These are phyloP conservation scores for Calonectria hongkongensis DNA, from an alignment of 2,329 filamentous ascomycete species.

Conservation along the genomic window DNA sequence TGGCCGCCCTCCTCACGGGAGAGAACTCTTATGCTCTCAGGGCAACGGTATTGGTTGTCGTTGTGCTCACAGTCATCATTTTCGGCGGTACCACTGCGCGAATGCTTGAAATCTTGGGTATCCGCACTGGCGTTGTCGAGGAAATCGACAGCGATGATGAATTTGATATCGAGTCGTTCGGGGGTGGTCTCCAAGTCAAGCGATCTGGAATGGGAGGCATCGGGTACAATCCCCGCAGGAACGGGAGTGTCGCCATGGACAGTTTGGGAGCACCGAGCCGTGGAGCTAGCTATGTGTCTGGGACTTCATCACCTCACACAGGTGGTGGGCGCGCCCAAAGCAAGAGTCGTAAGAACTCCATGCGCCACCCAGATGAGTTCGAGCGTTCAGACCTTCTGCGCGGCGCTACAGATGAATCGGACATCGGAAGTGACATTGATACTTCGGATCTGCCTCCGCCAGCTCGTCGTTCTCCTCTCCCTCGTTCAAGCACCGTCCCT, in stretches of 20 bases:
- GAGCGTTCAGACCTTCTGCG: constrained; percentile 76
- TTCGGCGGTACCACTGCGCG: constrained; percentile 97
- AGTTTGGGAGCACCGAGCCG: constrained; percentile 65
- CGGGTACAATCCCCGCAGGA: constrained; percentile 83
- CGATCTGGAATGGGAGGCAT: constrained; percentile 82
- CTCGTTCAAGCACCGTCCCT: constrained; percentile 53
- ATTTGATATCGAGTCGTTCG: constrained; percentile 92
- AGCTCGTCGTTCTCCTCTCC: constrained; percentile 66
- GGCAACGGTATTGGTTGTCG: constrained; percentile 97
- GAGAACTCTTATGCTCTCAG: constrained; percentile 88
- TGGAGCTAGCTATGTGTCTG: constrained; percentile 71
- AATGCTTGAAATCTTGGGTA: constrained; percentile 98
- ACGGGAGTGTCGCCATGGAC: constrained; percentile 76
- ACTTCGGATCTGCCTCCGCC: constrained; percentile 80
- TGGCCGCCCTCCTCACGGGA: constrained; percentile 91
- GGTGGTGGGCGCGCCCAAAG: constrained; percentile 65
- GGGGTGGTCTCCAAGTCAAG: constrained; percentile 85
- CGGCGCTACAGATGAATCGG: constrained; percentile 71
- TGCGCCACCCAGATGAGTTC: constrained; percentile 65
- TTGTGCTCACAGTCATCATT: constrained; percentile 98
- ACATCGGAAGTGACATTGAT: constrained; percentile 79
- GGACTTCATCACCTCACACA: constrained; percentile 70
- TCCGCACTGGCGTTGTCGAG: constrained; percentile 95
- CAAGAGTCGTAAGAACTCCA: constrained; percentile 72
- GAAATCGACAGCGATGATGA: constrained; percentile 99